Evolutionary conservation across 768 basidiomycete species (phyloP), one percentile per base, ranked within the genome.

Genomic region (Auriscalpium orientale): DNA sequence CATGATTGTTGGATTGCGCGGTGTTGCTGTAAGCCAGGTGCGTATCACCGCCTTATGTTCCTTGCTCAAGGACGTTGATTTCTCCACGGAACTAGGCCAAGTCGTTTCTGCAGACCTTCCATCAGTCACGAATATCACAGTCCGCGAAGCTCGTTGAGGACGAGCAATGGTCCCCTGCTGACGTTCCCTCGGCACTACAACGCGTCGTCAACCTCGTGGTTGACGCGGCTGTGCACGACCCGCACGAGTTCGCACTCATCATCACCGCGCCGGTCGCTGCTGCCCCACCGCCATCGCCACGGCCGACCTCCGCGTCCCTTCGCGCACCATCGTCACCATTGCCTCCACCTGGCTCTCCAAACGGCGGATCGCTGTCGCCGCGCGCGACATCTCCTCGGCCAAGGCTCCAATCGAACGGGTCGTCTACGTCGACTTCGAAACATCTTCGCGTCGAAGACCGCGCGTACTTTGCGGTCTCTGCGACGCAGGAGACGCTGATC

Each of bases 121-220:
- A 99, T 66, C 85, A 93, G 62, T 70, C 78, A 11, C 79, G 88
- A 51, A 80, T 98, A 46, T 81, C 85, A 3, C 79, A 79, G 54
- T 89, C 87, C 3, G 95, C 95, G 28, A 91, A 88, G 67, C 72
- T 91, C 28, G 95, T 99, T 8, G 94, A 98, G 68, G 93, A 98
- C 62, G 97, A 99, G 66, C 88, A 87, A 57, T 98, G 97, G 97
- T 83, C 76, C 56, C 88, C 89, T 15, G 77, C 82, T 13, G 91
- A 97, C 55, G 83, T 95, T 13, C 73, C 84, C 1, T 65, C 74
- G 4, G 60, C 72, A 4, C 70, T 90, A 28, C 95, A 98, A 70
- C 79, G 77, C 49, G 74, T 82, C n/a, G 78, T 85, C 38, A 79
- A 89, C 63, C 72, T 86, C 9, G 71, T 99, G 50, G 78, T 97